Evolutionary conservation across 2,329 filamentous ascomycete species (phyloP).

Genomic region (Xylaria hypoxylon): DNA sequence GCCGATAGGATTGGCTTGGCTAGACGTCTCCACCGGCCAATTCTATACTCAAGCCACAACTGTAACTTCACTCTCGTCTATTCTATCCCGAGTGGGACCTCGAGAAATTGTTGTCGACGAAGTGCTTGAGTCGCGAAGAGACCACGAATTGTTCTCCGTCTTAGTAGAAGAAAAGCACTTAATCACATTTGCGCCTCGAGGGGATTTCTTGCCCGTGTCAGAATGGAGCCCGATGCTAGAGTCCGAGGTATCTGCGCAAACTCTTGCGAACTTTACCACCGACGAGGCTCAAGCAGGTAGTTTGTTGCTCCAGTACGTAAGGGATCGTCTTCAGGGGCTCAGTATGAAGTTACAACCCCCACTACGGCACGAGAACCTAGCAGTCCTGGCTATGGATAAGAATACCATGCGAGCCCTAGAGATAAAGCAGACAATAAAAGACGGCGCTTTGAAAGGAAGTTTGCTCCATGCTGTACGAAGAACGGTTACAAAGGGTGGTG

Average conservation of each 20-base stretch:
- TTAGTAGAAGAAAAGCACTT: constrained; percentile 80
- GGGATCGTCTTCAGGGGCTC: constrained; percentile 79
- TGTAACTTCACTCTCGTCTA: constrained; percentile 78
- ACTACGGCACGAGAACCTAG: constrained; percentile 75
- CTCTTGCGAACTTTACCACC: constrained; percentile 68
- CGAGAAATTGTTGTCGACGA: constrained; percentile 85
- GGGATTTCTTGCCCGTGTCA: constrained; percentile 61
- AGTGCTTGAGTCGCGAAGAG: constrained; percentile 65
- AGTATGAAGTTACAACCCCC: constrained; percentile 88
- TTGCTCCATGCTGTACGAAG: constrained; percentile 88
- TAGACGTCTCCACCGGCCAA: constrained; percentile 93
- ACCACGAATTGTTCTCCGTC: constrained; percentile 73
- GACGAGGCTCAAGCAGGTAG: constrained; percentile 82
- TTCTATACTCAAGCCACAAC: constrained; percentile 87
- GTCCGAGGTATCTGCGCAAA: constrained; percentile 69
- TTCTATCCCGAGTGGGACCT: constrained; percentile 84
- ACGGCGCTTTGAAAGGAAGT: constrained; percentile 83
- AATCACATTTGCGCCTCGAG: constrained; percentile 75
- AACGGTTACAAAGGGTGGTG: constrained; percentile 92
- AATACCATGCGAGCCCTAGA: constrained; percentile 91
- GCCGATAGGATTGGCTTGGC: constrained; percentile 81
- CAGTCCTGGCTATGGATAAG: constrained; percentile 91
- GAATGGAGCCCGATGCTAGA: constrained; percentile 85
- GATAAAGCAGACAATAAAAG: constrained; percentile 85
- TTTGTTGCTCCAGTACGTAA: constrained; percentile 86